Conservation (phyloP, 306 rosid species). For the Phaseolus lunatus region DNA sequence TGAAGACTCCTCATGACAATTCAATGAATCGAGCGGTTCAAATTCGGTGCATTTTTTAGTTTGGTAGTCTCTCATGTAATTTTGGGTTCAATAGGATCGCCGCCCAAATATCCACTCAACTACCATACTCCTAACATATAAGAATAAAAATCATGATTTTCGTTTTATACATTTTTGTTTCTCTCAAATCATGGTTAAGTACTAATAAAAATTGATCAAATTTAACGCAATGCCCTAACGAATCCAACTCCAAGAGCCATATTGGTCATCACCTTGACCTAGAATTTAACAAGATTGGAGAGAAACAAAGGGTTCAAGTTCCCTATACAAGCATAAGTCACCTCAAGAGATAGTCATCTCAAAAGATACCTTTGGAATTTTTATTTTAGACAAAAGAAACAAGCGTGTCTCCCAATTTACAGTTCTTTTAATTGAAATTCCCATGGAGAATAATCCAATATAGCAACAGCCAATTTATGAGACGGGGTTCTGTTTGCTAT, state of each 20-base stretch:
- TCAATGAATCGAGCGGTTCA: constrained; percentile 35
- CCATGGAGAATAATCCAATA: constrained; percentile 1
- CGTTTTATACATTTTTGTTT: no score
- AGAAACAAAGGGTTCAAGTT: neutral
- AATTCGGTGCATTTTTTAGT: constrained; percentile 8
- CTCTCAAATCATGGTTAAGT: no score
- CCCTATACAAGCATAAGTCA: neutral
- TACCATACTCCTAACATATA: constrained; percentile 40
- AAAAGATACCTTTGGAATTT: neutral
- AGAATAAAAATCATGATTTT: neutral
- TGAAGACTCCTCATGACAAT: constrained; percentile 40
- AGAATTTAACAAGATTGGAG: neutral
- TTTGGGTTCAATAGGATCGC: neutral
- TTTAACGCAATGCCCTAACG: no score
- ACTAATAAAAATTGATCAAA: no score
- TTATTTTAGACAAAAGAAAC: neutral
- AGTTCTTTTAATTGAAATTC: neutral
- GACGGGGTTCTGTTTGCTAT: constrained; percentile 33
- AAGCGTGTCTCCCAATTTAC: neutral
- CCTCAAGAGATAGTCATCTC: neutral
- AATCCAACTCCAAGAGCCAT: neutral
- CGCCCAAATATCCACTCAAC: constrained; percentile 42
- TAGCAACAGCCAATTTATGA: constrained; percentile 32
- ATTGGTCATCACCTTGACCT: neutral
- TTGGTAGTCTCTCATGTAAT: neutral